phyloP scores from a whole-genome alignment of 1,139 yeast genomes.

The Taphrina wiesneri region DNA sequence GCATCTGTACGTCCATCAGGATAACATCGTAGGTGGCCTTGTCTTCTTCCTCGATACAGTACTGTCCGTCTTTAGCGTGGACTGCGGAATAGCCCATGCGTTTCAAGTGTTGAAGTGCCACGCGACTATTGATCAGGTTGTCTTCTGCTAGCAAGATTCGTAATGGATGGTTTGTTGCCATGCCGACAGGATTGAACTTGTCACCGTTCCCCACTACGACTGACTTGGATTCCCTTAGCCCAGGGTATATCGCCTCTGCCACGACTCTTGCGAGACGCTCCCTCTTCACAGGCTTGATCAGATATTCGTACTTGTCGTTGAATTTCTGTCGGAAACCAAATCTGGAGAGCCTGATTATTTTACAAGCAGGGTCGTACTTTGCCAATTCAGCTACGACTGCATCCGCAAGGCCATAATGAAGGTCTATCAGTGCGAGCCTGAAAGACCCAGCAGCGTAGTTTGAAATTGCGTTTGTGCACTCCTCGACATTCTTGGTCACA shows the following conservation, averaged over 20 bases:
- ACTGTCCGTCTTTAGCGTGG: constrained; percentile 59
- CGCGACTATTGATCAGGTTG: constrained; percentile 28
- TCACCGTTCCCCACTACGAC: neutral
- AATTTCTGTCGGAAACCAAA: constrained; percentile 30
- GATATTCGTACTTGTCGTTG: constrained; percentile 7
- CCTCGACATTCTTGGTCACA: neutral
- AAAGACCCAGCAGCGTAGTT: constrained; percentile 20
- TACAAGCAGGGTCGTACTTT: constrained; percentile 13
- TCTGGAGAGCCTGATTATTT: constrained; percentile 17
- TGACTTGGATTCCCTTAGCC: neutral
- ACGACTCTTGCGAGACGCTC: constrained; percentile 19
- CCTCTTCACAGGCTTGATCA: constrained; percentile 33
- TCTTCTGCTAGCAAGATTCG: constrained; percentile 47
- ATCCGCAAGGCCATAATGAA: constrained; percentile 26
- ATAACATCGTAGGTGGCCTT: constrained; percentile 68
- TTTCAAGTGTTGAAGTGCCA: constrained; percentile 25
- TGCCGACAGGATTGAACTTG: constrained; percentile 14
- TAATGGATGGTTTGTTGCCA: constrained; percentile 19
- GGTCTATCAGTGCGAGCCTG: constrained; percentile 24
- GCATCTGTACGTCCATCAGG: constrained; percentile 98
- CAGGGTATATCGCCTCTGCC: constrained; percentile 13
- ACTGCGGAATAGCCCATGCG: constrained; percentile 25
- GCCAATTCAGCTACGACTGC: constrained; percentile 3
- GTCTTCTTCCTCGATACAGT: constrained; percentile 76
- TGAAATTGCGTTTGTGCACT: neutral